Evolutionary conservation across 371 early-diverging fungal genomes (phyloP).

Genomic region (Mortierella sp.): DNA sequence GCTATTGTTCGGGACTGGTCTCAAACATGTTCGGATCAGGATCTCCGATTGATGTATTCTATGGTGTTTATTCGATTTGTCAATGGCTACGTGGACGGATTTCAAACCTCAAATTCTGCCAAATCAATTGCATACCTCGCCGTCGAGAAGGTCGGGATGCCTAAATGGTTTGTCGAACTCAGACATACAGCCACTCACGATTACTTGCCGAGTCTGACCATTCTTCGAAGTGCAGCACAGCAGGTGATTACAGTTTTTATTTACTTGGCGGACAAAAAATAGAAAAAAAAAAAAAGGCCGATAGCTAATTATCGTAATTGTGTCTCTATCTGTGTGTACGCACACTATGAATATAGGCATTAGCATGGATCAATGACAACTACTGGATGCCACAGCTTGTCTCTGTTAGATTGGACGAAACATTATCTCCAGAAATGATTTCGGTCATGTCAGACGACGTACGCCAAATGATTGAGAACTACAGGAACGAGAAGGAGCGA

Average conservation of each 20-base stretch:
- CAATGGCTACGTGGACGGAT: constrained; percentile 75
- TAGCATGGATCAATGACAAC: constrained; percentile 52
- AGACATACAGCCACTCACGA: constrained; percentile 79
- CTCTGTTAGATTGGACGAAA: constrained; percentile 37
- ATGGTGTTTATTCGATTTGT: constrained; percentile 75
- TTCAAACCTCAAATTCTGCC: constrained; percentile 65
- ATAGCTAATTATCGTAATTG: too few species aligned
- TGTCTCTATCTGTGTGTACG: background rate
- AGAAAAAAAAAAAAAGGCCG: background rate
- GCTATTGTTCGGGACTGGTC: constrained; percentile 64
- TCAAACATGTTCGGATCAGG: constrained; percentile 56
- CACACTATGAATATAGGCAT: constrained; percentile 20
- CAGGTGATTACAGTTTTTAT: constrained; percentile 20
- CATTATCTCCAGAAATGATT: constrained; percentile 30
- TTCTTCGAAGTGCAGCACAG: constrained; percentile 60
- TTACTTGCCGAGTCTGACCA: constrained; percentile 68
- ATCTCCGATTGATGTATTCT: constrained; percentile 69
- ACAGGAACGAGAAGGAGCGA: constrained; percentile 22
- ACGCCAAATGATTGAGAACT: constrained; percentile 27
- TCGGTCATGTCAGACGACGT: constrained; percentile 39
- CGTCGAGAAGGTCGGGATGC: constrained; percentile 64
- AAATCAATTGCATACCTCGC: constrained; percentile 68
- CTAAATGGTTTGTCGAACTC: constrained; percentile 76
- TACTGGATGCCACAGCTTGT: constrained; percentile 53
- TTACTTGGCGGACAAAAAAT: background rate